Base-by-base conservation (phyloP, 1,139 yeast genomes). In the Pichia sp. region DNA sequence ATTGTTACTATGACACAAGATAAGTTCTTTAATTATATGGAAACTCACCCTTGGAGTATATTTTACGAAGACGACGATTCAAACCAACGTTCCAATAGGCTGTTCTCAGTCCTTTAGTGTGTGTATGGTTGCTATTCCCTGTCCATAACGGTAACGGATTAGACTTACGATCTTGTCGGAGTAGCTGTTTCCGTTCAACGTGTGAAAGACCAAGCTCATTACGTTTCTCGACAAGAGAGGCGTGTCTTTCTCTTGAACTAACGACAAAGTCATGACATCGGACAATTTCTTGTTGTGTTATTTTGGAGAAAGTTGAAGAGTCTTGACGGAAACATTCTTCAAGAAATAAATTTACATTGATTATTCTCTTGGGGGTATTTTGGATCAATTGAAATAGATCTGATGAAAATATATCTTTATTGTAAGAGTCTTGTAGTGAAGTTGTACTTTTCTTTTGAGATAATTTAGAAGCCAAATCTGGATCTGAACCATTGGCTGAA, bases 321-420 rank as follows among this genome's bases (percentile, higher is more conserved):
- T 41, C 47, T 8, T 36, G 28, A 61, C 81, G 85, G 31, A 68
- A 67, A 51, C 95, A 81, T 44, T 75, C 70, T 50, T 82, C 89
- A 54, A 91, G 69, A 38, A 91, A 66, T 5, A 63, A 60, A 47
- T 80, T 76, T 1, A 94, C 88, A 59, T 89, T 86, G 3, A 84
- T 53, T 18, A 86, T 58, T 24, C 71, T 64, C 52, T 82, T 84
- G 5, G 98, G 98, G 34, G 72, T 75, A 48, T 82, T 79, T 60
- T 91, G 98, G 55, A 91, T 74, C 37, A 79, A 69, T 62, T 89
- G 96, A 56, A 89, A 89, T 21, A 86, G 66, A 59, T 89, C 97
- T 42, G 60, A 58, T 11, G 54, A 50, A 33, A 59, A 36, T 10
- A 55, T 37, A 8, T 54, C 59, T 34, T 48, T 52, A 20, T 53